Conservation (phyloP, 2,329 filamentous ascomycete genomes). For the Endothia cerciana region DNA sequence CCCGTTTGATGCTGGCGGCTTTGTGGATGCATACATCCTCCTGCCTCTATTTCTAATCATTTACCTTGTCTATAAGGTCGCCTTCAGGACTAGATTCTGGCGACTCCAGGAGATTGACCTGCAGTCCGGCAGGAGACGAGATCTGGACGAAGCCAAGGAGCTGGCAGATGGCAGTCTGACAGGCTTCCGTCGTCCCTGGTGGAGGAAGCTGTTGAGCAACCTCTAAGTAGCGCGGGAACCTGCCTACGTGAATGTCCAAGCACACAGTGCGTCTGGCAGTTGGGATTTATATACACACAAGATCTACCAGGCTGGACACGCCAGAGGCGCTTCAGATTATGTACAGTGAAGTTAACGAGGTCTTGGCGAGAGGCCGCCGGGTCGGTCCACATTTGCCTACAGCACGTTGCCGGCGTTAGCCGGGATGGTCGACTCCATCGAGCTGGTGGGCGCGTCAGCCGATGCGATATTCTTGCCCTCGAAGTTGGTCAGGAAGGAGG, state of each 20-base stretch:
- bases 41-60: slow-evolving; percentile 63
- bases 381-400: background rate
- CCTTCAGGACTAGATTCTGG: slow-evolving; percentile 57
- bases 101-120: slow-evolving; percentile 58
- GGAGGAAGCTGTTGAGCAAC: slow-evolving; percentile 48
- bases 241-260: background rate
- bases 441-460: slow-evolving; percentile 19
- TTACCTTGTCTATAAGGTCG: slow-evolving; percentile 58
- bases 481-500: slow-evolving; percentile 29
- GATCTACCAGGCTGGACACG: no score
- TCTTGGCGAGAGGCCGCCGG: no score
- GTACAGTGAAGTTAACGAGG: no score
- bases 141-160: slow-evolving; percentile 53
- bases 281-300: no score
- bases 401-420: slow-evolving; percentile 25
- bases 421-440: slow-evolving; percentile 19
- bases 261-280: background rate
- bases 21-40: slow-evolving; percentile 67
- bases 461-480: slow-evolving; percentile 29
- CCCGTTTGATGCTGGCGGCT: slow-evolving; percentile 61
- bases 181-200: slow-evolving; percentile 39
- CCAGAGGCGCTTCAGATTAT: no score
- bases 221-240: slow-evolving; percentile 38
- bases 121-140: slow-evolving; percentile 57
- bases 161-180: slow-evolving; percentile 36